Percentiles rank a stretch among this genome's conserved stretches.
phyloP scores from a whole-genome alignment of 768 basidiomycete genomes.

The Tricholoma matsutake region DNA sequence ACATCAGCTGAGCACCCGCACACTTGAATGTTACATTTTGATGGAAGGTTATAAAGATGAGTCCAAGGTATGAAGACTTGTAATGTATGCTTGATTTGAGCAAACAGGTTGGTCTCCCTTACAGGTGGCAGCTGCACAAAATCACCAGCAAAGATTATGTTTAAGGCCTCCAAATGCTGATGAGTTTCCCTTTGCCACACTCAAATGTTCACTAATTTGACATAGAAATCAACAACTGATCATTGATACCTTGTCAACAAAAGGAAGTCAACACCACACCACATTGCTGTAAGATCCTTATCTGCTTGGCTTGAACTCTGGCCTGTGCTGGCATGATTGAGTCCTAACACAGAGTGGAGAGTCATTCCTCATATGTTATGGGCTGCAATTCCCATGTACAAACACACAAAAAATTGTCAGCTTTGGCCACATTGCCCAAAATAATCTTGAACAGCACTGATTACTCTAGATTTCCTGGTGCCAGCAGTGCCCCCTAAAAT shows the following conservation, averaged over 20 bases:
- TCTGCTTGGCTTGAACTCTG: neutral
- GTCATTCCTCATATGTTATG: neutral
- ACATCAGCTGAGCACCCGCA: no score
- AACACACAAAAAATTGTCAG: neutral
- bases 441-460: neutral
- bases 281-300: constrained; percentile 13
- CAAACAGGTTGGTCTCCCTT: neutral
- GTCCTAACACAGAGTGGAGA: neutral
- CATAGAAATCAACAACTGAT: neutral
- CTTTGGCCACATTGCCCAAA: neutral
- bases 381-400: neutral
- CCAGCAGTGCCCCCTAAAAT: constrained; percentile 26
- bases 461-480: constrained; percentile 32
- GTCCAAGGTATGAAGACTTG: no score
- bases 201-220: neutral
- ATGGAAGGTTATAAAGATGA: no score
- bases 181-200: neutral
- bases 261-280: constrained; percentile 12
- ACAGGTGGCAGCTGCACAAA: neutral
- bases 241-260: neutral
- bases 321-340: neutral
- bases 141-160: neutral
- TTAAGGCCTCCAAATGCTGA: neutral
- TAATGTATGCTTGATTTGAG: neutral
- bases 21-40: no score